Evolutionary conservation across 2,329 filamentous ascomycete species (phyloP).

Genomic region (Phialemonium atrogriseum): DNA sequence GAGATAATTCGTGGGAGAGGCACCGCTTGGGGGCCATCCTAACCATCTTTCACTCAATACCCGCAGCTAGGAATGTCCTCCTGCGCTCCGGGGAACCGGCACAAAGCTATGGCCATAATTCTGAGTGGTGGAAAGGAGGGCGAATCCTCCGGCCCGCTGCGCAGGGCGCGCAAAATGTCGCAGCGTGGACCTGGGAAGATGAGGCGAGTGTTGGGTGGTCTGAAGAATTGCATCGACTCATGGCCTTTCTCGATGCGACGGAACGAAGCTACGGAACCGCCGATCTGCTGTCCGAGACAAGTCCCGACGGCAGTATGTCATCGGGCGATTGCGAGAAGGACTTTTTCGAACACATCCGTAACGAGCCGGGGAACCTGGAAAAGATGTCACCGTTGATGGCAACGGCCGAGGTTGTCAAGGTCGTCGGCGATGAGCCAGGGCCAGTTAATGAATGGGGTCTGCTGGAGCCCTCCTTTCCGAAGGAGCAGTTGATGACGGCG

Average conservation of each 20-base stretch:
- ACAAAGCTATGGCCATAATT: conserved; percentile 44
- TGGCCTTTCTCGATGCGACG: conserved; percentile 55
- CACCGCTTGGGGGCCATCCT: conserved; percentile 45
- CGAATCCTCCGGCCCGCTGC: conserved; percentile 34
- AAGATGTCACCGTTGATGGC: conserved; percentile 6
- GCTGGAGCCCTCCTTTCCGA: not conserved
- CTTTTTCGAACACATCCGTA: conserved; percentile 33
- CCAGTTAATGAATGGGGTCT: too few species aligned
- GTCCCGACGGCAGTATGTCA: conserved; percentile 21
- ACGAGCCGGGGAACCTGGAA: not conserved
- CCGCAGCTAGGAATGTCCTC: conserved; percentile 46
- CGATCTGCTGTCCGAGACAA: conserved; percentile 33
- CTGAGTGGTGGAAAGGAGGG: conserved; percentile 55
- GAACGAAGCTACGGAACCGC: conserved; percentile 52
- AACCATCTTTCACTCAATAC: conserved; percentile 53
- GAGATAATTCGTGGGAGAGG: conserved; percentile 14
- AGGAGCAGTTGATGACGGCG: conserved; percentile 4
- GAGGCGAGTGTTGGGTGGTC: conserved; percentile 27
- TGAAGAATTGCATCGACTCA: conserved; percentile 51
- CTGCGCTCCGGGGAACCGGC: conserved; percentile 30
- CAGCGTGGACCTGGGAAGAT: conserved; percentile 22
- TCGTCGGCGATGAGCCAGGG: conserved; percentile 1
- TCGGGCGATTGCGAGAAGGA: conserved; percentile 27
- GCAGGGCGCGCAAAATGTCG: conserved; percentile 21
- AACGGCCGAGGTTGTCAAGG: conserved; percentile 6